Evolutionary conservation across 2,329 filamentous ascomycete species (phyloP).

Genomic region (Colletotrichum siamense): DNA sequence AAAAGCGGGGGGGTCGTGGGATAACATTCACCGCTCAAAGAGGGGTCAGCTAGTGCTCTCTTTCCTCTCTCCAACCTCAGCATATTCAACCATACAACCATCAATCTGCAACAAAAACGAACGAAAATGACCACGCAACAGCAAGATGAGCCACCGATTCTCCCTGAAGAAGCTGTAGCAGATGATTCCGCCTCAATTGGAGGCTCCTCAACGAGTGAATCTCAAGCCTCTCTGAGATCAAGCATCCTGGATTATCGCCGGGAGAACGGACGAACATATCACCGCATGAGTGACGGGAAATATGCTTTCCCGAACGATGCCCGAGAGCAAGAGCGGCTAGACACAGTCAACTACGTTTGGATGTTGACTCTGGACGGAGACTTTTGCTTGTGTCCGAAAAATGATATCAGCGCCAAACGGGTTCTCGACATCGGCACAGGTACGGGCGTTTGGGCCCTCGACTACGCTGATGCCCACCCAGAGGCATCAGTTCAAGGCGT

Average conservation of each 20-base stretch:
- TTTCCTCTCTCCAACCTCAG: too few relatives aligned
- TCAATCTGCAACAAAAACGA: too few relatives aligned
- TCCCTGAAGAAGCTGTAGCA: too few relatives aligned
- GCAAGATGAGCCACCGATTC: too few relatives aligned
- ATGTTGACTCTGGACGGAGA: constrained; percentile 21
- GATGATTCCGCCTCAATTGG: too few relatives aligned
- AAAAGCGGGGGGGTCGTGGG: too few relatives aligned
- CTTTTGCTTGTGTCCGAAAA: constrained; percentile 30
- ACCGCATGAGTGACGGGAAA: constrained; percentile 27
- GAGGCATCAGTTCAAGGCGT: not conserved
- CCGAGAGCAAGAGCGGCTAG: not conserved
- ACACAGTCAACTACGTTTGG: not conserved
- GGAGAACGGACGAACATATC: not conserved
- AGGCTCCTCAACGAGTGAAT: too few relatives aligned
- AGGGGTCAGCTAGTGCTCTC: too few relatives aligned
- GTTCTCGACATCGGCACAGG: constrained; percentile 23
- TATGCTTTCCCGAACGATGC: not conserved
- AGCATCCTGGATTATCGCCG: not conserved
- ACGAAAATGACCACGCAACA: too few relatives aligned
- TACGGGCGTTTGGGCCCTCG: not conserved
- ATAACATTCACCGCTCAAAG: too few relatives aligned
- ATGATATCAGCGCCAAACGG: not conserved
- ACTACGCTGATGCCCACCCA: not conserved
- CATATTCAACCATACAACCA: too few relatives aligned
- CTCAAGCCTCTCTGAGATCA: not conserved